Conservation (phyloP, 805 yeast species). For the Wickerhamomyces rabaulensis region DNA sequence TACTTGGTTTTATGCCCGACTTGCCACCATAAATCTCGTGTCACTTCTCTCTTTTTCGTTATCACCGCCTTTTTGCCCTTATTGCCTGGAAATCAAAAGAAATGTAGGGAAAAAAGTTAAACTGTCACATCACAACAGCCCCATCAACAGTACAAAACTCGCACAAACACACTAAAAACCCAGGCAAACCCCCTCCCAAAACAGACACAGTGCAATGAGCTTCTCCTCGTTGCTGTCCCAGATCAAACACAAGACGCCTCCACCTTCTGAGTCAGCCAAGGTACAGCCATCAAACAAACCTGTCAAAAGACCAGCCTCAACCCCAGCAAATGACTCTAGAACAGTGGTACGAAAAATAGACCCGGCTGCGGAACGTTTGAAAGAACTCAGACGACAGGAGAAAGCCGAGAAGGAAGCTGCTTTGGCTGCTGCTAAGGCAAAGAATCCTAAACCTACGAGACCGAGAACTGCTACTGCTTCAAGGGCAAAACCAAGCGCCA, state of each 20-base stretch:
- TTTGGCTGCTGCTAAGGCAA: slow-evolving; percentile 18
- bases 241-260: slow-evolving; percentile 13
- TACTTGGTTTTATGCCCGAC: too few relatives aligned
- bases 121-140: not conserved
- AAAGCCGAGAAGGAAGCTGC: slow-evolving; percentile 33
- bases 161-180: not conserved
- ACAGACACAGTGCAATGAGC: slow-evolving; percentile 9
- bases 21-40: too few relatives aligned
- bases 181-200: not conserved
- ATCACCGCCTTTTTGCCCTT: not conserved
- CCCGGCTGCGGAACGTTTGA: slow-evolving; percentile 66
- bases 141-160: not conserved
- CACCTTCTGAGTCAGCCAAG: not conserved
- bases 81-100: not conserved
- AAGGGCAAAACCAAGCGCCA: slow-evolving; percentile 12
- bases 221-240: slow-evolving; percentile 16
- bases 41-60: not conserved
- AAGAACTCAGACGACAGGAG: slow-evolving; percentile 60
- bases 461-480: not conserved
- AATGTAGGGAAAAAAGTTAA: not conserved
- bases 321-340: not conserved
- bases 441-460: slow-evolving; percentile 2
- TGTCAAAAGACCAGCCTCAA: not conserved
- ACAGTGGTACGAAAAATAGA: slow-evolving; percentile 36
- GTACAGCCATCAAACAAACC: not conserved